Conservation (phyloP, 2,329 filamentous ascomycete genomes). For the Dactylellina drechsleri region DNA sequence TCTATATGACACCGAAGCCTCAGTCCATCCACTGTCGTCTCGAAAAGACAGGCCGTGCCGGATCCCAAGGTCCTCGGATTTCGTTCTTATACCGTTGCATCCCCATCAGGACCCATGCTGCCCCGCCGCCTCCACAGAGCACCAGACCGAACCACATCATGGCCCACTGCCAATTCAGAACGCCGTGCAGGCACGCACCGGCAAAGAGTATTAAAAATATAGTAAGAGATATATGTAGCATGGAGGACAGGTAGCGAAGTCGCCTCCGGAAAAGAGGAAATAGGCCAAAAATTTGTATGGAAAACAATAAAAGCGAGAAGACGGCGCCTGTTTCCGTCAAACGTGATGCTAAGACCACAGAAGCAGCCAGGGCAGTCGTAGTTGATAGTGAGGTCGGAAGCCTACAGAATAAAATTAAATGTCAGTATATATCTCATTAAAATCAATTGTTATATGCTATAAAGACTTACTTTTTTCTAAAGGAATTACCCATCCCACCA, state of each 20-base stretch:
- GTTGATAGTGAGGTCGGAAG: constrained; percentile 79
- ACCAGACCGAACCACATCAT: constrained; percentile 79
- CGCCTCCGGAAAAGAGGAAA: constrained; percentile 98
- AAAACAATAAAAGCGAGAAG: constrained; percentile 93
- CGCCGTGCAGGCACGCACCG: constrained; percentile 77
- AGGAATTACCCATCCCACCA: constrained; percentile 60
- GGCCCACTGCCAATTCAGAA: constrained; percentile 69
- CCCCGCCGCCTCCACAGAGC: constrained; percentile 84
- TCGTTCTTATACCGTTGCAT: constrained; percentile 99
- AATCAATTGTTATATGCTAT: constrained; percentile 29
- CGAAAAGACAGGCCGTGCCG: constrained; percentile 81
- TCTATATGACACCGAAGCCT: constrained; percentile 21
- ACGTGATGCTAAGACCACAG: constrained; percentile 88
- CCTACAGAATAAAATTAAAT: constrained; percentile 57
- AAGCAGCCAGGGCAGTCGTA: constrained; percentile 95
- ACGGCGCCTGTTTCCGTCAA: constrained; percentile 86
- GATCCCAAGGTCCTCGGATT: constrained; percentile 97
- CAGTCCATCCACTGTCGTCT: constrained; percentile 70
- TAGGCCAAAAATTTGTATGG: constrained; percentile 94
- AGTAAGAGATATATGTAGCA: constrained; percentile 81
- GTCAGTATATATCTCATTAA: background rate
- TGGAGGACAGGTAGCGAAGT: constrained; percentile 81
- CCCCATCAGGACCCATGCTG: constrained; percentile 97
- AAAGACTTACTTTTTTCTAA: constrained; percentile 70
- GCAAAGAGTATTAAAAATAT: constrained; percentile 80